Conservation (phyloP, 345 rosid genomes). For the Euclidium syriacum region DNA sequence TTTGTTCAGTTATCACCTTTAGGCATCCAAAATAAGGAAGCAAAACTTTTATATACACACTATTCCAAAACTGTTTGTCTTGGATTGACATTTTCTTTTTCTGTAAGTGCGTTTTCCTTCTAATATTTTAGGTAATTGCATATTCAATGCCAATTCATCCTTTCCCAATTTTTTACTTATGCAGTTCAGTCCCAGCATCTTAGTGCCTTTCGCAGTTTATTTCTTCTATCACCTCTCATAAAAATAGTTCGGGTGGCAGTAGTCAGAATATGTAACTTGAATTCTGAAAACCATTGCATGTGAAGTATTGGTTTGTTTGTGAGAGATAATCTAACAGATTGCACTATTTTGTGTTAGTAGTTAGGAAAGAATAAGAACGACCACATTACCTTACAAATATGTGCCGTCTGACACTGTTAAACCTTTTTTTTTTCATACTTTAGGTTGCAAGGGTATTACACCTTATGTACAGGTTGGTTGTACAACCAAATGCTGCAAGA, state of each 20-base stretch:
- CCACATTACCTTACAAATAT: not conserved
- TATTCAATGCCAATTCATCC: not conserved
- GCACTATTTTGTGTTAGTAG: conserved; percentile 11
- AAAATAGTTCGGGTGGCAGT: not conserved
- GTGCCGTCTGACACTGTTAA: conserved; percentile 14
- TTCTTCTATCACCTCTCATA: not conserved
- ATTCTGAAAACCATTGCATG: conserved; percentile 9
- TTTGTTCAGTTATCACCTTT: not conserved
- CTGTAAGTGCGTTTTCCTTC: not conserved
- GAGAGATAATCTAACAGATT: conserved; percentile 9
- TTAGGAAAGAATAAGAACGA: conserved; percentile 1
- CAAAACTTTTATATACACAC: not conserved
- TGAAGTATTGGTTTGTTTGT: not conserved
- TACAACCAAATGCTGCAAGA: conserved; percentile 87
- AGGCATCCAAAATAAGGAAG: conserved; percentile 61
- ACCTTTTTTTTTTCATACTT: conserved; percentile 23
- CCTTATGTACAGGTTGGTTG: conserved; percentile 80
- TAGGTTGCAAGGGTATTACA: conserved; percentile 93
- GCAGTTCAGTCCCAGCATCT: not conserved
- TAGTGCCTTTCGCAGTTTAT: not conserved
- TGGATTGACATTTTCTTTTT: not conserved
- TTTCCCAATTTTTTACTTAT: conserved; percentile 2
- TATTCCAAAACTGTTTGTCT: not conserved
- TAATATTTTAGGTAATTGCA: not conserved
- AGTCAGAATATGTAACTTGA: conserved; percentile 11